Evolutionary conservation across 176 grass and related monocot genomes (phyloP), one percentile per base, ranked within the genome.

Genomic region (Calamus simplicifolius): DNA sequence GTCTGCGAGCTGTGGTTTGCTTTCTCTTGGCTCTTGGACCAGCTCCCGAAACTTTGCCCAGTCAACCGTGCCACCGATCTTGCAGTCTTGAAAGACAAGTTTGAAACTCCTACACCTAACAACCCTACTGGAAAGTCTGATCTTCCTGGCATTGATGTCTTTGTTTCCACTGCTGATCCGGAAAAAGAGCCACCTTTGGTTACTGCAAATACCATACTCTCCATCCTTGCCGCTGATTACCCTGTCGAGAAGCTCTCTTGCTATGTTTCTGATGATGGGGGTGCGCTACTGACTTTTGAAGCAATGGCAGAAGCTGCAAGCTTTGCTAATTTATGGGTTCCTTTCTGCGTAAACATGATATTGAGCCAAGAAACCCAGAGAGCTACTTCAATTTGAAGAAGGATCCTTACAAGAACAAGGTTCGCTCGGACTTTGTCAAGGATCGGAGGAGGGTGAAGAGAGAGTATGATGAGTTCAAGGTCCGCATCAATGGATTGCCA

Each of bases 221-320:
- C 93, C 19, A 98, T 98, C 74, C 87, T 98, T 58, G 93, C 93
- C 21, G 93, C 81, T 43, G 87, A 98, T 54, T 98, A 98, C 64
- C 93, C 93, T 43, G 87, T 98, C 8, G 93, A 98, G 73, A 98
- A 98, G 68, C 79, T 98, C 68, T 73, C 87, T 61, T 98, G 87
- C 54, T 98, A 98, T 27, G 93, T 98, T 43, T 98, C 93, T 21
- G 93, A 98, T 55, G 93, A 98, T 52, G 93, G 93, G 54, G 87
- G 93, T 1, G 84, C 93, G 35, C 84, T 98, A 13, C 71, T 92
- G 31, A 98, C 93, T 27, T 98, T 98, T 64, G 93, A 98, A 67
- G 93, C 93, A 15, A 98, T 98, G 93, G 93, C 93, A 48, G 93
- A 98, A 63, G 93, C 93, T 59, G 93, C 87, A 27, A 98, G 93